Base-by-base conservation (phyloP, 1,139 yeast species). In the Martiniozyma asiatica region DNA sequence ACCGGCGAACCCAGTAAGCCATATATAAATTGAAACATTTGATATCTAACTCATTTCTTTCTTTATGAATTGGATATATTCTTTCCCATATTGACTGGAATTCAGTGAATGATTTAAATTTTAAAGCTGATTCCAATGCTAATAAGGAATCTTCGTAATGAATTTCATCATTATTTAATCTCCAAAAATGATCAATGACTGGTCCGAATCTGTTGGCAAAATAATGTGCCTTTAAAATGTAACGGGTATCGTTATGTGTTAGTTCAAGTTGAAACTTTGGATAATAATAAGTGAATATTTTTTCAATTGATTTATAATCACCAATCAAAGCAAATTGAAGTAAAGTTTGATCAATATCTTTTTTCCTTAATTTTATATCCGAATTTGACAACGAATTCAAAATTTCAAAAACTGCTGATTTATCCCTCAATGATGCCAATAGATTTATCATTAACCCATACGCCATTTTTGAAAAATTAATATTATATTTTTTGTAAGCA, bases 391-490 rank as follows among this genome's bases (percentile, higher is more conserved):
- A 14, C 31, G 68, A 47, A n/a, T 48, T 49, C 22, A 75, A 44
- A 11, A 67, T 50, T n/a, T 48, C 47, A 39, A 71, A 48, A 1
- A 70, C 63, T 3, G 56, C 48, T 3, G 49, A 47, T 12, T 59
- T 41, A 35, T 64, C 61, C 26, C 56, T 51, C 4, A 60, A 39
- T 11, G 56, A 57, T n/a, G 65, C 51, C 27, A 61, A 50, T 1
- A 60, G 53, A 16, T 51, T 48, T 24, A 73, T 50, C 42, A 71
- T 51, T 9, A 64, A 46, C 3, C 59, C 51, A 36, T 65, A 65
- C 1, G 69, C 50, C 10, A 48, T 44, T 0, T 61, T 36, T 5
- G 59, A 48, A 2, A 68, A 63, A 9, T 43, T 28, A 7, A 66
- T 39, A 4, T 56, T 53, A 37, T 53, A 55, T 31, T 52, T 45